Conservation (phyloP, 2,329 filamentous ascomycete species). For the Akanthomyces muscarius region DNA sequence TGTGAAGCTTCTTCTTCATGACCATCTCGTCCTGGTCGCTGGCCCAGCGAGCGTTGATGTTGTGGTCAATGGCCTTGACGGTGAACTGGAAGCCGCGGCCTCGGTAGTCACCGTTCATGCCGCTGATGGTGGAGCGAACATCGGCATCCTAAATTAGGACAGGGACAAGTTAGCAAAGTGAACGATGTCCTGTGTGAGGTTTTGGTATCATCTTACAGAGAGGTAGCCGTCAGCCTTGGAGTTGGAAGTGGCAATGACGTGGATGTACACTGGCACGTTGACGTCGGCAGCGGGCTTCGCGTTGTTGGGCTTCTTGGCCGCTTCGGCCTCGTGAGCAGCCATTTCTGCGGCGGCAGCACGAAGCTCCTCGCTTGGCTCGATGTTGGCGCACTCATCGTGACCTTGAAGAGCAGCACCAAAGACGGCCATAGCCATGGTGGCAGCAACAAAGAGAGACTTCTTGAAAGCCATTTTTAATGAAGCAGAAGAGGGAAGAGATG, state of each 20-base stretch:
- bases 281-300: neutral
- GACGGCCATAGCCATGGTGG: constrained; percentile 7
- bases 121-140: neutral
- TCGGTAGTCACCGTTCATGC: neutral
- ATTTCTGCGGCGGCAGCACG: neutral
- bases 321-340: neutral
- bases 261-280: constrained; percentile 5
- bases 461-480: constrained; percentile 2
- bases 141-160: neutral
- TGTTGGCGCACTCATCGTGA: neutral
- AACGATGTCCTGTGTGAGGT: too few relatives aligned
- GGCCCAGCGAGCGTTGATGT: constrained; percentile 46
- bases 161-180: neutral
- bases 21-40: constrained; percentile 34
- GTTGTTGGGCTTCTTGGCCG: neutral
- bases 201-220: neutral
- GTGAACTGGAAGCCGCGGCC: constrained; percentile 32
- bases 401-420: constrained; percentile 3
- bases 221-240: constrained; percentile 4
- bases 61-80: constrained; percentile 40
- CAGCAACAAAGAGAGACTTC: neutral
- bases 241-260: constrained; percentile 6
- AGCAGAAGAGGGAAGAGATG: neutral
- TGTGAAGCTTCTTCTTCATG: constrained; percentile 44
- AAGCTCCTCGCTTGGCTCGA: constrained; percentile 1